Evolutionary conservation across 2,329 filamentous ascomycete genomes (phyloP).

Genomic region (Trichoderma lentiforme): DNA sequence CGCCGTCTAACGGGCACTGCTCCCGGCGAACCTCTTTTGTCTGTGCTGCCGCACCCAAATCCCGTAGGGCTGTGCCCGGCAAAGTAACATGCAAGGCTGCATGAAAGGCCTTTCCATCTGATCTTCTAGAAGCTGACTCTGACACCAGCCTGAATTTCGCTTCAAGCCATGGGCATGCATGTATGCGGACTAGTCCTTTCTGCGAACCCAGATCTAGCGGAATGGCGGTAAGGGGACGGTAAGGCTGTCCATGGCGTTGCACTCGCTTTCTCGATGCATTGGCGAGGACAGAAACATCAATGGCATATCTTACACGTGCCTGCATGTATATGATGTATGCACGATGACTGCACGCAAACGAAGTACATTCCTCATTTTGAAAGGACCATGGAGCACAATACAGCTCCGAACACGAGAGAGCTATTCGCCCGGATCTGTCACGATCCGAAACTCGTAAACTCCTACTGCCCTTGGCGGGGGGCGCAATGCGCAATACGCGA

Average conservation of each 20-base stretch:
- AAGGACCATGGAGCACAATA: neutral
- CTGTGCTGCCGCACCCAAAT: neutral
- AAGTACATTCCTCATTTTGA: neutral
- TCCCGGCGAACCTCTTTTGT: neutral
- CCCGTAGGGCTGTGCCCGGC: neutral
- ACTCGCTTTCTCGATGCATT: neutral
- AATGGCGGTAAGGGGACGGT: neutral
- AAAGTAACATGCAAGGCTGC: neutral
- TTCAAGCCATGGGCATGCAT: neutral
- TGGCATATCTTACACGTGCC: neutral
- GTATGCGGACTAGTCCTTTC: neutral
- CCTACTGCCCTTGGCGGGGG: neutral
- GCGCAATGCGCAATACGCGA: neutral
- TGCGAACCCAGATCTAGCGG: constrained; percentile 5
- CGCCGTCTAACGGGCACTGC: neutral
- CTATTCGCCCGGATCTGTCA: neutral
- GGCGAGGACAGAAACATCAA: neutral
- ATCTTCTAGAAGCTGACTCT: constrained; percentile 17
- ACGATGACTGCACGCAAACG: neutral
- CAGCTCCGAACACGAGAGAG: neutral
- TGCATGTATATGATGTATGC: neutral
- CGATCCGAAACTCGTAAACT: neutral
- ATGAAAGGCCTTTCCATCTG: constrained; percentile 5
- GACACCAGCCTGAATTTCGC: neutral
- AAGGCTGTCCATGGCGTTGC: constrained; percentile 1